Percentiles rank a stretch among this genome's conserved stretches.
Conservation (phyloP, 2,329 filamentous ascomycete genomes). For the Coniosporium tulheliwenetii region DNA sequence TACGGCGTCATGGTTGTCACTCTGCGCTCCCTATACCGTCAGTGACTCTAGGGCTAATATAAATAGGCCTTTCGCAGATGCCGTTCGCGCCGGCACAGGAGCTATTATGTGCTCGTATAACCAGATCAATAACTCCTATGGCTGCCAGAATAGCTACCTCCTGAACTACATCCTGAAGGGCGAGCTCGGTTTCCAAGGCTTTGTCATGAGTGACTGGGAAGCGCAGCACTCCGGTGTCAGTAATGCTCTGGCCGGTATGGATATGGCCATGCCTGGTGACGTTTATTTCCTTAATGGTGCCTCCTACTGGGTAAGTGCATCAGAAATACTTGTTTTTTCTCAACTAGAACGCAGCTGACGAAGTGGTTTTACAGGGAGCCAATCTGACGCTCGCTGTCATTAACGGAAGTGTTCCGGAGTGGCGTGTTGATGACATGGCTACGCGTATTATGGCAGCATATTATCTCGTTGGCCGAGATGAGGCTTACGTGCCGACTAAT, state of each 20-base stretch:
- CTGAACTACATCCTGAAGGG: conserved; percentile 64
- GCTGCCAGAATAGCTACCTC: conserved; percentile 63
- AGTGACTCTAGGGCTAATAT: not conserved
- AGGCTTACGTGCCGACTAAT: conserved; percentile 45
- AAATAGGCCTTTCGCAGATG: conserved; percentile 31
- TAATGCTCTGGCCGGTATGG: conserved; percentile 55
- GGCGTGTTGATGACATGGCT: conserved; percentile 82
- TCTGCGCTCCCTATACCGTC: too few relatives aligned
- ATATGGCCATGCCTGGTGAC: conserved; percentile 86
- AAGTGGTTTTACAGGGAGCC: conserved; percentile 31
- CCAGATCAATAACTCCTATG: conserved; percentile 65
- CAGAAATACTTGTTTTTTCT: not conserved
- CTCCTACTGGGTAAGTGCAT: conserved; percentile 45
- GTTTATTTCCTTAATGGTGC: conserved; percentile 55
- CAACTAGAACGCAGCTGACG: not conserved
- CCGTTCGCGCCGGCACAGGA: conserved; percentile 32
- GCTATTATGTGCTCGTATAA: conserved; percentile 50
- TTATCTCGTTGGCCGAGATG: conserved; percentile 46
- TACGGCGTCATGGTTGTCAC: not conserved
- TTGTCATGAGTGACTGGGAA: conserved; percentile 56
- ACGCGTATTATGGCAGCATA: conserved; percentile 60
- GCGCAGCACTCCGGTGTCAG: conserved; percentile 57
- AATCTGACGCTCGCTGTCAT: conserved; percentile 79
- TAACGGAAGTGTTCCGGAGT: conserved; percentile 79
- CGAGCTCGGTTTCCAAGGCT: conserved; percentile 61